Base-by-base conservation (phyloP, 495 filamentous ascomycete species). In the Penicillium psychrofluorescens region DNA sequence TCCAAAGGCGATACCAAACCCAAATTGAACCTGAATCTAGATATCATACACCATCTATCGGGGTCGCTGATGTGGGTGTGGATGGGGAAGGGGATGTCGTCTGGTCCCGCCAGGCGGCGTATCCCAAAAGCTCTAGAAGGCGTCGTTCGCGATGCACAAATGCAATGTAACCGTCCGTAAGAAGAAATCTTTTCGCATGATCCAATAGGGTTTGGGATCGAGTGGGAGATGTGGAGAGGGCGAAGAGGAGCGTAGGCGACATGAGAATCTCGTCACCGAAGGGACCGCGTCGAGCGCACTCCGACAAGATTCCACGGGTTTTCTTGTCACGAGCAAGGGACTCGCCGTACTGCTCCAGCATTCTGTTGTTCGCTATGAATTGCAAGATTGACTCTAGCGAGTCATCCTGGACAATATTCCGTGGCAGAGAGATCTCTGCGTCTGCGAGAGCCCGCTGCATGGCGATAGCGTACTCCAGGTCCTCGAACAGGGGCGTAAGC, bases 141-240 rank as follows among this genome's bases (percentile, higher is more conserved):
- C 70, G 62, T 12, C 70, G 58, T 46, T 76, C 66, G 15, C 71
- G 62, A 45, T 66, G 55, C 15, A 57, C 51, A 38, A 76, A 63
- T 3, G 61, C 37, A 4, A 35, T 34, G 2, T 51, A 48, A 4
- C 61, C 68, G 3, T 48, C 58, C 1, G 53, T 52, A 12, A 44
- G 38, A 10, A 75, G 29, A 14, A 68, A 66, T 1, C 31, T 15
- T 6, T 55, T 46, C 28, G 62, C 62, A 7, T 66, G 45, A 4
- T 60, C 43, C 0, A 57, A 35, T 4, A 72, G 46, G 10, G 45
- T 44, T 0, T 36, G 16, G 9, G 39, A 16, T 46, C 27, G 1
- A 7, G 7, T 39, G 2, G 43, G 35, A 11, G 35, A 40, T 2
- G 35, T 29, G 5, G 48, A 41, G 6, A 61, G 35, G 6, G 38